Evolutionary conservation across 257 asterid genomes (phyloP).

Genomic region (Euphrasia confusa): DNA sequence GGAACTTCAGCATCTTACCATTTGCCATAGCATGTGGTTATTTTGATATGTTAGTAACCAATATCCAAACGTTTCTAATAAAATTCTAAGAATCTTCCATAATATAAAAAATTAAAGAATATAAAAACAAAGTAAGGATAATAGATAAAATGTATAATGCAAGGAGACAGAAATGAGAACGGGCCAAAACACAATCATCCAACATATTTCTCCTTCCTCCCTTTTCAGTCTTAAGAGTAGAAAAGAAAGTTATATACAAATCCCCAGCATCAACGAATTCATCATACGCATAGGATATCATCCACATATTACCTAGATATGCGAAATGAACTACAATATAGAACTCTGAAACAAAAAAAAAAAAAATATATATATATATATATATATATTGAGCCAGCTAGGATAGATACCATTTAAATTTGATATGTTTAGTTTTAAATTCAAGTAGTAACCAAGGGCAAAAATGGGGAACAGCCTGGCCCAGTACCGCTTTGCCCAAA

Average conservation of each 20-base stretch:
- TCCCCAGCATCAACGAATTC: not conserved
- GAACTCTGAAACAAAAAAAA: not conserved
- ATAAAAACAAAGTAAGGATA: not conserved
- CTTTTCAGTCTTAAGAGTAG: not conserved
- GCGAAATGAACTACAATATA: conserved; percentile 5
- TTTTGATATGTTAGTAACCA: not conserved
- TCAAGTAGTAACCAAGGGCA: too few species aligned
- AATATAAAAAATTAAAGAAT: not conserved
- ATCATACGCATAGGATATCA: not conserved
- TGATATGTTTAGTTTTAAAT: too few species aligned
- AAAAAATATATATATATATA: too few species aligned
- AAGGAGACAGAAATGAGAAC: not conserved
- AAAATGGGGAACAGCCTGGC: too few species aligned
- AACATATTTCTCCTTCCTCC: not conserved
- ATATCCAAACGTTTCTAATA: not conserved
- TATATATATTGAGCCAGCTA: too few species aligned
- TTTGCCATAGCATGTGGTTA: not conserved
- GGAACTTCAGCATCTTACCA: conserved; percentile 2
- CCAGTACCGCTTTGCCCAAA: too few species aligned
- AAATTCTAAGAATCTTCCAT: conserved; percentile 6
- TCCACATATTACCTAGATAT: not conserved
- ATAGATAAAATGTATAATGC: not conserved
- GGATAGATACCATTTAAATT: too few species aligned
- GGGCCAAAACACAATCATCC: not conserved
- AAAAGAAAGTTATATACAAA: not conserved